Evolutionary conservation across 768 basidiomycete species (phyloP).

Genomic region (Boletus patriciae): DNA sequence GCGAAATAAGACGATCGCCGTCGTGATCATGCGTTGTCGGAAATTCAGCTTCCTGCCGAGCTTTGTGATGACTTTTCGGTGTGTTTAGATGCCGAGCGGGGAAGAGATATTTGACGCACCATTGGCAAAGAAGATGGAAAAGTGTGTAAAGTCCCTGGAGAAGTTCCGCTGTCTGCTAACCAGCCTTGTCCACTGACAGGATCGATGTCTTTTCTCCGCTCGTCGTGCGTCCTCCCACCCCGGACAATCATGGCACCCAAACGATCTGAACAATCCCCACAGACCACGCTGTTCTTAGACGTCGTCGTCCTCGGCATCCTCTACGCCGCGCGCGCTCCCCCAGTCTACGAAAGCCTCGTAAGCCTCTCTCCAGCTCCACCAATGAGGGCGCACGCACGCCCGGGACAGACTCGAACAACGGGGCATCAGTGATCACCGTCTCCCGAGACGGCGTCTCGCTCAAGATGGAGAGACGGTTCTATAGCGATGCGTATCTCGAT

Average conservation of each 20-base stretch:
- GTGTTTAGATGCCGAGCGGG: neutral
- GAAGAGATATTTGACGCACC: constrained; percentile 40
- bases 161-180: neutral
- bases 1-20: constrained; percentile 92
- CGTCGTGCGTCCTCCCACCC: constrained; percentile 2
- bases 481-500: constrained; percentile 66
- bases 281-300: constrained; percentile 46
- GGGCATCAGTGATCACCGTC: constrained; percentile 57
- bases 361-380: constrained; percentile 25
- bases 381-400: too few species aligned
- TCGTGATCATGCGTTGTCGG: constrained; percentile 90
- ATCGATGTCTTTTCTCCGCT: constrained; percentile 21
- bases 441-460: constrained; percentile 61
- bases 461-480: constrained; percentile 59
- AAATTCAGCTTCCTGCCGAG: constrained; percentile 81
- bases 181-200: constrained; percentile 3
- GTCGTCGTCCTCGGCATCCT: constrained; percentile 47
- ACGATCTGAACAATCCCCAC: neutral
- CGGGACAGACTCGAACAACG: constrained; percentile 43
- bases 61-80: constrained; percentile 69
- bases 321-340: constrained; percentile 35
- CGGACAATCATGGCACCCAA: neutral
- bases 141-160: constrained; percentile 63
- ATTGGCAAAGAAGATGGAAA: constrained; percentile 88
- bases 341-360: constrained; percentile 57